Conservation (phyloP, 495 filamentous ascomycete species). For the Talaromyces proteolyticus region DNA sequence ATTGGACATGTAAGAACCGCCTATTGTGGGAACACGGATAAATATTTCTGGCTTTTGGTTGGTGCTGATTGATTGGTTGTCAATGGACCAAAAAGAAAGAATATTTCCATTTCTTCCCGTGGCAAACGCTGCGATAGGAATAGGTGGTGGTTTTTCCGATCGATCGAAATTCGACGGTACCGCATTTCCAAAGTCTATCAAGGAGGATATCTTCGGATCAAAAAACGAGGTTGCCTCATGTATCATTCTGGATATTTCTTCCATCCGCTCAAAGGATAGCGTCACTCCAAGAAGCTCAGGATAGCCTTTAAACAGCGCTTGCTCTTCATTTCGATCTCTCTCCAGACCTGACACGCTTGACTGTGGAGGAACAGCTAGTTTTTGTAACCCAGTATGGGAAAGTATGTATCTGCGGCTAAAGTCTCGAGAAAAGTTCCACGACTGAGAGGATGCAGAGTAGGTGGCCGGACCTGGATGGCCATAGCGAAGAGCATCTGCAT, state of each 20-base stretch:
- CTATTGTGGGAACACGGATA: conserved; percentile 27
- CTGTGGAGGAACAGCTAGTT: conserved; percentile 17
- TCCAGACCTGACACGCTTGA: conserved; percentile 10
- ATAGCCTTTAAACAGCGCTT: conserved; percentile 19
- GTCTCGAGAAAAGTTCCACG: conserved; percentile 52
- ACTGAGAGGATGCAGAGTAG: conserved; percentile 45
- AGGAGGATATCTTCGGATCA: conserved; percentile 31
- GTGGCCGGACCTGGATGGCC: conserved; percentile 56
- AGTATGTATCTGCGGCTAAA: conserved; percentile 18
- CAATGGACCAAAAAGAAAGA: conserved; percentile 31
- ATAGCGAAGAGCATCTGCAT: conserved; percentile 50
- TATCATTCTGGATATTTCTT: conserved; percentile 25
- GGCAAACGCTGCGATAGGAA: conserved; percentile 37
- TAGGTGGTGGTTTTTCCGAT: conserved; percentile 13
- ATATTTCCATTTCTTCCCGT: conserved; percentile 37
- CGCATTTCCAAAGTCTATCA: conserved; percentile 40
- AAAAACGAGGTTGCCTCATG: conserved; percentile 20
- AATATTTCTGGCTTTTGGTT: conserved; percentile 8
- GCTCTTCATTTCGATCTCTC: conserved; percentile 7
- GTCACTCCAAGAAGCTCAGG: conserved; percentile 31
- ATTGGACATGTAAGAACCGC: conserved; percentile 37
- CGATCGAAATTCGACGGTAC: conserved; percentile 17
- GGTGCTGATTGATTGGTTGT: conserved; percentile 26
- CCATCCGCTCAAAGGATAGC: conserved; percentile 22
- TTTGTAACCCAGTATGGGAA: conserved; percentile 27